A percentile compares a stretch with the other conserved stretches of the same genome.
phyloP scores from a whole-genome alignment of 129 eudicot species.

The Erigeron canadensis region DNA sequence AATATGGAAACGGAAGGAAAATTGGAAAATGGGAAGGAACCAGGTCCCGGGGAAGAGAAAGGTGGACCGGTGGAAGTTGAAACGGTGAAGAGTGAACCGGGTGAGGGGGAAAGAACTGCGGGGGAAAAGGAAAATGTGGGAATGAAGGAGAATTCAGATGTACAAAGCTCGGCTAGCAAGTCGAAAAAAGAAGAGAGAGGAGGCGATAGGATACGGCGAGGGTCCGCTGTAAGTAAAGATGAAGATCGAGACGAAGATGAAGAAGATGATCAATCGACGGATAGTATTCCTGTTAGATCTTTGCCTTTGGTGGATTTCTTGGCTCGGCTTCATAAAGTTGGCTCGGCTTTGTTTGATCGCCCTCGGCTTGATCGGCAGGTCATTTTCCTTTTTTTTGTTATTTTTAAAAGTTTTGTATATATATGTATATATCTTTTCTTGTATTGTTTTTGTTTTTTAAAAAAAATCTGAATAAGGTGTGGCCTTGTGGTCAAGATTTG shows the following conservation, averaged over 20 bases:
- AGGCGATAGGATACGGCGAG: slow-evolving; percentile 31
- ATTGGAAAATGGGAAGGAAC: slow-evolving; percentile 31
- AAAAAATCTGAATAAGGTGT: no score
- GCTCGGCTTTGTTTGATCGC: slow-evolving; percentile 60
- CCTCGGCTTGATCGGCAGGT: slow-evolving; percentile 85
- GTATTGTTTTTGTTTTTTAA: no score
- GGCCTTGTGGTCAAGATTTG: no score
- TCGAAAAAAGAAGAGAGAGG: slow-evolving; percentile 39
- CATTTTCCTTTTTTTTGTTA: neutral
- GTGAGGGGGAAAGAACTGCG: slow-evolving; percentile 40
- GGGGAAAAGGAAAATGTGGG: slow-evolving; percentile 55
- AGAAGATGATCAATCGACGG: slow-evolving; percentile 41
- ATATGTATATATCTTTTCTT: no score
- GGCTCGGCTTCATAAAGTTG: slow-evolving; percentile 52
- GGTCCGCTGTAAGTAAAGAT: slow-evolving; percentile 19
- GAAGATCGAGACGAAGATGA: slow-evolving; percentile 25
- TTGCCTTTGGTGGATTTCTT: slow-evolving; percentile 67
- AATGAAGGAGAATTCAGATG: slow-evolving; percentile 62
- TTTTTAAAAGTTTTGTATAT: neutral
- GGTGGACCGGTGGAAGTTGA: slow-evolving; percentile 26
- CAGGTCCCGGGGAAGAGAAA: neutral
- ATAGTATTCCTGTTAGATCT: slow-evolving; percentile 50
- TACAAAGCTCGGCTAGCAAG: slow-evolving; percentile 83
- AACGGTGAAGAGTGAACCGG: slow-evolving; percentile 38
- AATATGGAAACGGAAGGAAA: slow-evolving; percentile 13